These are phyloP conservation scores for Neurospora terricola DNA, from an alignment of 495 filamentous ascomycete species.

Conservation along the genomic window DNA sequence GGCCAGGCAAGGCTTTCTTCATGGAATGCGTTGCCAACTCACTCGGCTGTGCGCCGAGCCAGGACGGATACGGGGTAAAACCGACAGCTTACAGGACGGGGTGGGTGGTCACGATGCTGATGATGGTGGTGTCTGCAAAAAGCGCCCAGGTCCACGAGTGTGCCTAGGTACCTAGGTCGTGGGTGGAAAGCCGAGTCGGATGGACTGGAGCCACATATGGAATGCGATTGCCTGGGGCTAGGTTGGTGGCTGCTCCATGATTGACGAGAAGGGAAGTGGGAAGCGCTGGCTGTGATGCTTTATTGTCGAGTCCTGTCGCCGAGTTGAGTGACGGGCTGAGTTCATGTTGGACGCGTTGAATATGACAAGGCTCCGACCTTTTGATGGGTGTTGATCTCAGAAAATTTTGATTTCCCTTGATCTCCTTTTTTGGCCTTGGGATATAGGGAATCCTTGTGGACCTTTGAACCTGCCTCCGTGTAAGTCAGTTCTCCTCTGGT, in stretches of 20 bases:
- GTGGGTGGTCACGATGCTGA: not conserved
- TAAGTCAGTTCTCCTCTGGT: not conserved
- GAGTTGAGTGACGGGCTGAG: not conserved
- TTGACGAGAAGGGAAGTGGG: not conserved
- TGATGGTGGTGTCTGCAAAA: not conserved
- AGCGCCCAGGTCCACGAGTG: not conserved
- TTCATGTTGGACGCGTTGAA: not conserved
- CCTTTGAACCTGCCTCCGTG: not conserved
- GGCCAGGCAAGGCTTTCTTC: not conserved
- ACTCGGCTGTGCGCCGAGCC: not conserved
- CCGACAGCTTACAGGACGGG: not conserved
- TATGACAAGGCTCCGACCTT: not conserved
- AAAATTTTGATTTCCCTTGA: not conserved
- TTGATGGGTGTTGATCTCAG: not conserved
- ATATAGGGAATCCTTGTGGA: not conserved
- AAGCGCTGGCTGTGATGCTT: not conserved
- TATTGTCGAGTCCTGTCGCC: not conserved
- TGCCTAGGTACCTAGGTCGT: not conserved
- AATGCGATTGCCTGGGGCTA: not conserved
- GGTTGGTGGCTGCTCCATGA: not conserved
- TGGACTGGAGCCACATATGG: not conserved
- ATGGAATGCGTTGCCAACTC: not conserved
- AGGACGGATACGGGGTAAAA: not conserved
- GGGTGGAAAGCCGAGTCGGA: not conserved
- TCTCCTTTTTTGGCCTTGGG: not conserved